Evolutionary conservation across 1,284 basidiomycete species (phyloP).

Genomic region (Heterobasidion parviporum): DNA sequence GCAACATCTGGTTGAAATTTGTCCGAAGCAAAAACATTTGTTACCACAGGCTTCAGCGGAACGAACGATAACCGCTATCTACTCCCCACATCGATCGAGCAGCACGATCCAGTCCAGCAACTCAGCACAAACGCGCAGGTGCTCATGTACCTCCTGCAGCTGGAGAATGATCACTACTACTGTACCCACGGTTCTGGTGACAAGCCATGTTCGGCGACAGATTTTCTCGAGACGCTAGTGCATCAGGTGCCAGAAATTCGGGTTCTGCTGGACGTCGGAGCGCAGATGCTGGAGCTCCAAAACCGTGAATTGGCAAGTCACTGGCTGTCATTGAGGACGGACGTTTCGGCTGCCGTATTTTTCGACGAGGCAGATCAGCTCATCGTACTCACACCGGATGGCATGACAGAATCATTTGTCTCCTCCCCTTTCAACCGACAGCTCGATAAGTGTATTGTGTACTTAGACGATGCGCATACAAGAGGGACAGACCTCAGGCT

Average conservation of each 20-base stretch:
- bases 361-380: slow-evolving; percentile 38
- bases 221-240: slow-evolving; percentile 27
- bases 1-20: slow-evolving; percentile 47
- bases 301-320: slow-evolving; percentile 30
- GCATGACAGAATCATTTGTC: slow-evolving; percentile 26
- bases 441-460: slow-evolving; percentile 37
- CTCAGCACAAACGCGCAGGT: slow-evolving; percentile 42
- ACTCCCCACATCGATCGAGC: slow-evolving; percentile 36
- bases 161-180: slow-evolving; percentile 37
- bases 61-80: slow-evolving; percentile 46
- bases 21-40: slow-evolving; percentile 25
- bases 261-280: slow-evolving; percentile 48
- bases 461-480: slow-evolving; percentile 53
- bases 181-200: slow-evolving; percentile 18
- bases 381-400: slow-evolving; percentile 32
- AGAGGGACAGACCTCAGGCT: slow-evolving; percentile 49
- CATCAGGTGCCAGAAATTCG: slow-evolving; percentile 26
- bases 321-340: slow-evolving; percentile 29
- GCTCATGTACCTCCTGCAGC: slow-evolving; percentile 31
- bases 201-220: slow-evolving; percentile 15
- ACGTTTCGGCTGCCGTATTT: slow-evolving; percentile 35
- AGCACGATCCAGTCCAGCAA: slow-evolving; percentile 33
- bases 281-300: slow-evolving; percentile 45
- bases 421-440: slow-evolving; percentile 35
- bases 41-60: slow-evolving; percentile 48